phyloP scores from a whole-genome alignment of 2,329 filamentous ascomycete species.

The Dactylonectria macrodidyma region DNA sequence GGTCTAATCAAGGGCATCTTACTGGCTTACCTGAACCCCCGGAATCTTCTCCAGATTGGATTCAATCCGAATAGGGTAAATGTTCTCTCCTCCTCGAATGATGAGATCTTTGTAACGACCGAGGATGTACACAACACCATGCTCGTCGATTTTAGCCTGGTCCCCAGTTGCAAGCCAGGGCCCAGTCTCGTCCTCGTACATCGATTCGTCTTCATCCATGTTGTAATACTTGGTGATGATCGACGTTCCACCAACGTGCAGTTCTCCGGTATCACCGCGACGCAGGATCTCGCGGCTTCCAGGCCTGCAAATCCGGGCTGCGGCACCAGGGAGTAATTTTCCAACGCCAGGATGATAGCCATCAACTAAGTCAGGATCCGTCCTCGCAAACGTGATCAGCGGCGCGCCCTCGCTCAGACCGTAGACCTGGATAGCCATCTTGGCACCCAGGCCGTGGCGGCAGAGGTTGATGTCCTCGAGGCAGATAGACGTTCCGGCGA shows the following conservation, averaged over 20 bases:
- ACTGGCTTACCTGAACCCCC: slow-evolving; percentile 47
- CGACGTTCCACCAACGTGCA: slow-evolving; percentile 56
- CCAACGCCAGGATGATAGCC: slow-evolving; percentile 59
- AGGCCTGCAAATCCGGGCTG: slow-evolving; percentile 55
- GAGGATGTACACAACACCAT: slow-evolving; percentile 56
- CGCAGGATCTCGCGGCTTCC: slow-evolving; percentile 48
- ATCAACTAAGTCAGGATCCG: slow-evolving; percentile 48
- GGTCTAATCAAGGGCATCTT: too few species aligned
- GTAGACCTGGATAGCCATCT: slow-evolving; percentile 55
- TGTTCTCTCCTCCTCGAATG: slow-evolving; percentile 62
- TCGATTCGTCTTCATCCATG: slow-evolving; percentile 44
- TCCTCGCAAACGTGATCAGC: slow-evolving; percentile 56
- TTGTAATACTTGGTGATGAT: slow-evolving; percentile 55
- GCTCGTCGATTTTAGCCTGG: slow-evolving; percentile 55
- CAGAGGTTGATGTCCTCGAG: slow-evolving; percentile 53
- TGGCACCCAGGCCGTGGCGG: slow-evolving; percentile 50
- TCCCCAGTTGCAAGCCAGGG: slow-evolving; percentile 60
- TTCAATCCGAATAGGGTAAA: slow-evolving; percentile 57
- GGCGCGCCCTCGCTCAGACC: slow-evolving; percentile 63
- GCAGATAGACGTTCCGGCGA: slow-evolving; percentile 52
- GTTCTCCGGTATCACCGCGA: slow-evolving; percentile 55
- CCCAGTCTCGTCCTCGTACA: slow-evolving; percentile 54
- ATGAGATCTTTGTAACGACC: slow-evolving; percentile 63
- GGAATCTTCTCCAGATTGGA: slow-evolving; percentile 52
- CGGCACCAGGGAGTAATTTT: slow-evolving; percentile 57